A percentile compares a stretch with the other conserved stretches of the same genome.
phyloP scores from a whole-genome alignment of 2,329 filamentous ascomycete genomes.

The Colletotrichum noveboracense region DNA sequence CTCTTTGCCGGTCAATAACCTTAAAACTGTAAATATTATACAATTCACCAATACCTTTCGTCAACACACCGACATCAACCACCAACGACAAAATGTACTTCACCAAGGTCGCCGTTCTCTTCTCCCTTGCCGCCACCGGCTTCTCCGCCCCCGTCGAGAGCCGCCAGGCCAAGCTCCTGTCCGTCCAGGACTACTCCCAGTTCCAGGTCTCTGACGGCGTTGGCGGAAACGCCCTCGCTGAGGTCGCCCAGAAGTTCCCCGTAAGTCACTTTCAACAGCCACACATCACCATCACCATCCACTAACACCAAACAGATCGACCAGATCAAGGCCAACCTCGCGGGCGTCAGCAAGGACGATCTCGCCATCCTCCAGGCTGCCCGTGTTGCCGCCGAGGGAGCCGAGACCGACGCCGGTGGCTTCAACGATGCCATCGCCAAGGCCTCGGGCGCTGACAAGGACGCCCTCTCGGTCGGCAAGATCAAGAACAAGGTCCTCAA shows the following conservation, averaged over 20 bases:
- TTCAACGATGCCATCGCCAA: constrained; percentile 60
- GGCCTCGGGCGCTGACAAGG: constrained; percentile 45
- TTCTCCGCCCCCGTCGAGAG: constrained; percentile 31
- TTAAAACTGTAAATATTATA: constrained; percentile 10
- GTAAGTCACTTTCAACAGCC: constrained; percentile 32
- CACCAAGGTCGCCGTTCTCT: constrained; percentile 38
- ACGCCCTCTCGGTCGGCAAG: constrained; percentile 58
- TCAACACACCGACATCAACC: constrained; percentile 6
- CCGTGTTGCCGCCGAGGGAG: constrained; percentile 53
- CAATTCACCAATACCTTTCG: not conserved
- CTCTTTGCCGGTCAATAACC: not conserved
- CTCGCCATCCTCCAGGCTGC: constrained; percentile 56
- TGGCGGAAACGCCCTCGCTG: constrained; percentile 57
- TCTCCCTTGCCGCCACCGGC: constrained; percentile 39
- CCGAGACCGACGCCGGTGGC: constrained; percentile 49
- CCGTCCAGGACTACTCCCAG: constrained; percentile 17
- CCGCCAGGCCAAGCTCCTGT: constrained; percentile 23
- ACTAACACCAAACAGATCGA: constrained; percentile 1
- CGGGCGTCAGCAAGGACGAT: constrained; percentile 50
- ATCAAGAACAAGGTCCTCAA: constrained; percentile 68
- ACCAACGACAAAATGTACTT: constrained; percentile 38
- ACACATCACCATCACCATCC: too few relatives aligned
- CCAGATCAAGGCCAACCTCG: constrained; percentile 40
- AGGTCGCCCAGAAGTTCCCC: constrained; percentile 60
- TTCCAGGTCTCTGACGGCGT: constrained; percentile 56